Conservation (phyloP, 192 early-diverging fungal species). For the Umbelopsis vinacea region DNA sequence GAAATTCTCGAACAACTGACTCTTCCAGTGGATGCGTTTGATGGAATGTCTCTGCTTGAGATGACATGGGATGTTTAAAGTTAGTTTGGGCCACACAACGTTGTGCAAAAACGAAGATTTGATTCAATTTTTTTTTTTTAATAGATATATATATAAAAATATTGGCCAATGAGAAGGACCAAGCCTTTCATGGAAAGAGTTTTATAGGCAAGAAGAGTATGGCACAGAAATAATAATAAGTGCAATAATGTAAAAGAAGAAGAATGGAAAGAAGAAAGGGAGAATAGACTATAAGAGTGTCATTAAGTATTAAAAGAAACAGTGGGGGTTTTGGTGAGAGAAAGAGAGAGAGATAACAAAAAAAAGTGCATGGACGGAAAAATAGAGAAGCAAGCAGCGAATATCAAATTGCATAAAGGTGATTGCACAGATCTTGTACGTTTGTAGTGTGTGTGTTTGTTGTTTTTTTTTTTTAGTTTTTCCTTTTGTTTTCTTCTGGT, state of each 20-base stretch:
- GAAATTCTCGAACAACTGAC: background rate
- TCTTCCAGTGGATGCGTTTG: background rate
- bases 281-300: background rate
- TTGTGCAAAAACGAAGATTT: too few relatives aligned
- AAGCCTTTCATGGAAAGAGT: background rate
- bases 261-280: background rate
- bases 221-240: constrained; percentile 12
- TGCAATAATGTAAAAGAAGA: constrained; percentile 8
- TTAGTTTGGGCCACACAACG: too few relatives aligned
- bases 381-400: background rate
- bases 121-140: too few relatives aligned
- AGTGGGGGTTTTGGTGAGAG: background rate
- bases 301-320: constrained; percentile 19
- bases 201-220: background rate
- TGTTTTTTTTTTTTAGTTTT: too few relatives aligned
- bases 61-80: too few relatives aligned
- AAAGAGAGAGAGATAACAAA: background rate
- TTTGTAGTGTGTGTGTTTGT: too few relatives aligned
- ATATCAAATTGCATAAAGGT: too few relatives aligned
- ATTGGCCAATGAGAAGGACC: background rate
- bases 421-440: too few relatives aligned
- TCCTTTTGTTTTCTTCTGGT: background rate
- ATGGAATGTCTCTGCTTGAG: background rate
- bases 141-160: too few relatives aligned
- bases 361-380: background rate